Base-by-base conservation (phyloP, 176 grass and related monocot species). In the Stipa capillata region DNA sequence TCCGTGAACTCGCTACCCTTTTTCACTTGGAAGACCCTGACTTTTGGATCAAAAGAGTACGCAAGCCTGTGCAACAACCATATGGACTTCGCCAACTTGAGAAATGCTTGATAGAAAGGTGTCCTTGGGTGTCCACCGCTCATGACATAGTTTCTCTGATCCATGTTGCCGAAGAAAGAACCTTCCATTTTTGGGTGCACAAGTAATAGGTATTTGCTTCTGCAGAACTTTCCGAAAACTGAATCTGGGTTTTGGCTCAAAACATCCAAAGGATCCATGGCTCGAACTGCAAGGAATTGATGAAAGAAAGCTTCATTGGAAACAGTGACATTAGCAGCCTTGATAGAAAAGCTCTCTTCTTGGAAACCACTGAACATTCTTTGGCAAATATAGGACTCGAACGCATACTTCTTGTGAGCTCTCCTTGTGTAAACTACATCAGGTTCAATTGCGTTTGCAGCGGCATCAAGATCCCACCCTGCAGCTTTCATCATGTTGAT, bases 401-500 rank as follows among this genome's bases (percentile, higher is more conserved):
- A 95, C 0, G 90, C 96, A 49, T 91, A 99, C 80, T 99, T 99
- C 82, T 97, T 97, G 69, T 94, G 89, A 63, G 89, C 91, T 64
- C 92, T 83, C 69, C 85, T 92, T 62, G 89, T 76, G 83, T 91
- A 99, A 18, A 84, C 61, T 16, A 93, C 81, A 79, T 34, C 90
- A 78, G 85, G 86, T 75, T 92, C 96, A 16, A 93, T 86, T 44
- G 90, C 81, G 42, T 99, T 85, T 61, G 92, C 90, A 78, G 92
- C 92, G 3, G 90, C 92, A 85, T 98, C 92, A 74, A 98, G 92
- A 90, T 98, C 96, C 96, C 92, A 98, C 6, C 85, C 88, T 36
- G 92, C 92, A 82, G 88, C 88, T 68, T 98, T 97, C 95, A 99
- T 99, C 96, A 95, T 99, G 72, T 99, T 95, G 85, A 99, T 99